Evolutionary conservation across 2,329 filamentous ascomycete genomes (phyloP).

Genomic region (Stemphylium beticola): DNA sequence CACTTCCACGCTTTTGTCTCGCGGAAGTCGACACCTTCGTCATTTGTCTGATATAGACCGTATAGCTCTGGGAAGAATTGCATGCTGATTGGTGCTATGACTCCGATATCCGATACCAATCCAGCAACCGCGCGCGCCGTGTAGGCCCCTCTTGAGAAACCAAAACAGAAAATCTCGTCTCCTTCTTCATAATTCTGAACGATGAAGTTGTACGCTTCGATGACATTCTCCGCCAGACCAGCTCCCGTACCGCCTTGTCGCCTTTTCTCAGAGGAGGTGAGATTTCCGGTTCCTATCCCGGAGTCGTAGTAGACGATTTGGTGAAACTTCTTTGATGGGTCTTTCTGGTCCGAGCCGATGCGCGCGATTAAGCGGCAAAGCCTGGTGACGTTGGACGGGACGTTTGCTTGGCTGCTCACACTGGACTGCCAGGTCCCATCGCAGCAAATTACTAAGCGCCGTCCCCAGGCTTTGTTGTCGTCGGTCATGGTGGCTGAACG

Average conservation of each 20-base stretch:
- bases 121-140: slow-evolving; percentile 53
- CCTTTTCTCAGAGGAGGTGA: slow-evolving; percentile 31
- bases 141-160: slow-evolving; percentile 56
- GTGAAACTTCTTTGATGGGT: slow-evolving; percentile 37
- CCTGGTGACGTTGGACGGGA: slow-evolving; percentile 47
- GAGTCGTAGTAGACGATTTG: slow-evolving; percentile 48
- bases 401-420: slow-evolving; percentile 37
- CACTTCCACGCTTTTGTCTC: slow-evolving; percentile 38
- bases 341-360: slow-evolving; percentile 32
- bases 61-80: slow-evolving; percentile 55
- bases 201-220: slow-evolving; percentile 59
- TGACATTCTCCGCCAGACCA: slow-evolving; percentile 56
- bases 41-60: slow-evolving; percentile 43
- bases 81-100: slow-evolving; percentile 54
- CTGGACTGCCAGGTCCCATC: slow-evolving; percentile 48
- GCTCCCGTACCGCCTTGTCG: slow-evolving; percentile 52
- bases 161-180: slow-evolving; percentile 56
- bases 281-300: slow-evolving; percentile 43
- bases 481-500: slow-evolving; percentile 16
- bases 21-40: slow-evolving; percentile 32
- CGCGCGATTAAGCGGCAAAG: slow-evolving; percentile 42
- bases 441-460: slow-evolving; percentile 46
- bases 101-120: slow-evolving; percentile 53
- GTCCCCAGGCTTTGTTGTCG: slow-evolving; percentile 32
- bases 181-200: slow-evolving; percentile 58